Base-by-base conservation (phyloP, 306 rosid genomes). In the Abrus pulchellus region DNA sequence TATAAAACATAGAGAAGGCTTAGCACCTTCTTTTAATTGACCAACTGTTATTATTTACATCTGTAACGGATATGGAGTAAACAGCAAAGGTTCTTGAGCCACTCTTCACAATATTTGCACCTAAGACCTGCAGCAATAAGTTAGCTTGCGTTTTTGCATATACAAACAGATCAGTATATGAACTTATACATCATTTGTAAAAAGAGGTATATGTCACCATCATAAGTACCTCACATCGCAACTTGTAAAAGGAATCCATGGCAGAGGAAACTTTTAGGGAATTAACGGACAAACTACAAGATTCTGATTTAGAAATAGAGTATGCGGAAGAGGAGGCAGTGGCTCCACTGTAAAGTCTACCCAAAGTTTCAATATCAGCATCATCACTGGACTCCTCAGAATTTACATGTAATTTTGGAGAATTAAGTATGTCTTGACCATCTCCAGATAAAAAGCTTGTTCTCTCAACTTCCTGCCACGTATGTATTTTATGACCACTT, bases 81-180 rank as follows among this genome's bases (percentile, higher is more conserved):
- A 96, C 97, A 20, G 99, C 99, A 90, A 96, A 96, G 10, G 93
- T 90, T 86, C 87, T 96, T 48, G 98, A 93, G 64, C 88, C 92
- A 83, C 99, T 96, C 91, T 92, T 96, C 80, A 96, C 99, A 72
- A 93, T 92, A 88, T 93, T 96, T 76, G 99, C 98, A 71, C 99
- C 98, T 86, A 88, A 48, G 77, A 96, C 97, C 99, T 96, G 96
- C 91, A 88, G 70, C 78, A 65, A 44, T 3, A 79, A 80, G 83
- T 76, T 65, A 63, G 61, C 83, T 82, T 79, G 78, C 82, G 79
- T 52, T 54, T 76, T 68, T 80, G 78, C 59, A 81, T 48, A 57
- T 54, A 80, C 61, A 79, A 72, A 67, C 34, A 57, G 63, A 82
- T 66, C 48, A 75, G 68, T 71, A 70, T 27, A 72, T 34, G 73